Evolutionary conservation across 371 early-diverging fungal genomes (phyloP), one percentile per base, ranked within the genome.

Genomic region (Conidiobolus incongruus): DNA sequence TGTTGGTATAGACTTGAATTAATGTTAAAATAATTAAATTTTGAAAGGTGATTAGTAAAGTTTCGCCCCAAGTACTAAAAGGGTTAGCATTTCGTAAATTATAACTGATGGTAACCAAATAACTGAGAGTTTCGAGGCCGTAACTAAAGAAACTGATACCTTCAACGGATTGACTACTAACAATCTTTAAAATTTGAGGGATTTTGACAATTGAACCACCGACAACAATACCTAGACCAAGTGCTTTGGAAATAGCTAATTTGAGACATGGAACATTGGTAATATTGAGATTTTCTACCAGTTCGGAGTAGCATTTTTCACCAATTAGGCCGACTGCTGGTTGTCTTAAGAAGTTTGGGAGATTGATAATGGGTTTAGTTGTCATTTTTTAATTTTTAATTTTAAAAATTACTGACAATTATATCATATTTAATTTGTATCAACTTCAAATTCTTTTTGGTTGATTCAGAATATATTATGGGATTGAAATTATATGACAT

Each of bases 61-160:
- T 68, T 60, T 92, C 93, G 34, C 93, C 93, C 57, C 77, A 96
- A 3, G 94, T 92, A 29, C 80, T 81, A 51, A 92, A 87, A 23
- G 94, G 84, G 51, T 90, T 77, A 22, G 60, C 58, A 21, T 71
- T 56, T 23, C 92, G 70, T 22, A 66, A 46, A 58, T 90, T 90
- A 65, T 90, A 96, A 17, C 81, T 73, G 13, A 91, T 55, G 0
- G 72, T 64, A 48, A 91, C 78, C 24, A 67, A 59, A 40, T 75
- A 72, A 30, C 82, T 74, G 10, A 76, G 46, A 6, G 90, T 78
- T 54, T 96, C 97, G 30, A 94, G 59, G 12, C 83, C 38, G 50
- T 80, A 81, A 4, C 83, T 73, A 7, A 65, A 45, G 17, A 87
- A 58, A 1, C 81, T 81, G 43, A 96, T 59, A 3, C 96, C 96